phyloP scores from a whole-genome alignment of 768 basidiomycete species.

The Basidioascus undulatus region DNA sequence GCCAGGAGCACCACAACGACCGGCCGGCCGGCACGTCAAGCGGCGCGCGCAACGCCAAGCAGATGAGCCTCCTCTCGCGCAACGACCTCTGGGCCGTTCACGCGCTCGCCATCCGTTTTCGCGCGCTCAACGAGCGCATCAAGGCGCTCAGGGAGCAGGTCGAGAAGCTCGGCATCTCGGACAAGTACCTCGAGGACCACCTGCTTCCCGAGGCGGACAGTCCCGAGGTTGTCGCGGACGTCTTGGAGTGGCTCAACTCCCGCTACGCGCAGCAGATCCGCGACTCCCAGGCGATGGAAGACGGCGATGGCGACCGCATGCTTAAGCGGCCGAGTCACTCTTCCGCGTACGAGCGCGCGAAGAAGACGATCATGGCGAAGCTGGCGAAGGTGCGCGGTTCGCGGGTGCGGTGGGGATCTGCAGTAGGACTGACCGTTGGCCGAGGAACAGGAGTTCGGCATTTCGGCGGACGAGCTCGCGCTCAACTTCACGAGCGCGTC shows the following conservation, averaged over 20 bases:
- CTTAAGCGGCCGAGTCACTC: constrained; percentile 62
- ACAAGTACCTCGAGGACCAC: constrained; percentile 51
- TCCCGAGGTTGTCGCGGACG: constrained; percentile 10
- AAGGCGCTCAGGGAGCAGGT: constrained; percentile 41
- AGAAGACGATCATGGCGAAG: constrained; percentile 48
- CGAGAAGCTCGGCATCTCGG: constrained; percentile 25
- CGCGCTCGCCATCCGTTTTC: constrained; percentile 65
- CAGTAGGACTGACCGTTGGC: background rate
- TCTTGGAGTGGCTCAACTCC: constrained; percentile 48
- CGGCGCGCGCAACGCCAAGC: background rate
- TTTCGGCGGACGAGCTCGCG: constrained; percentile 60
- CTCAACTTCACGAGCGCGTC: constrained; percentile 38
- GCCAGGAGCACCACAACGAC: background rate
- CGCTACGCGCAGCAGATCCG: constrained; percentile 56
- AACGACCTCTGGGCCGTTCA: constrained; percentile 82
- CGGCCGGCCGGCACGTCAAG: background rate
- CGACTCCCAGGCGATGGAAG: constrained; percentile 19
- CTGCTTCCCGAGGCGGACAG: constrained; percentile 32
- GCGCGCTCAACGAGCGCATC: constrained; percentile 61
- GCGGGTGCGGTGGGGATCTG: constrained; percentile 5
- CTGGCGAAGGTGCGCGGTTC: constrained; percentile 60
- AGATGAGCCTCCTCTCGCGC: constrained; percentile 43
- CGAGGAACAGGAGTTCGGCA: constrained; percentile 48
- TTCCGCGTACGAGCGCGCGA: constrained; percentile 61
- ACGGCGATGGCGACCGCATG: constrained; percentile 23